Evolutionary conservation across 2,329 filamentous ascomycete species (phyloP), one percentile per base, ranked within the genome.

Genomic region (Fusarium fracticaudum): DNA sequence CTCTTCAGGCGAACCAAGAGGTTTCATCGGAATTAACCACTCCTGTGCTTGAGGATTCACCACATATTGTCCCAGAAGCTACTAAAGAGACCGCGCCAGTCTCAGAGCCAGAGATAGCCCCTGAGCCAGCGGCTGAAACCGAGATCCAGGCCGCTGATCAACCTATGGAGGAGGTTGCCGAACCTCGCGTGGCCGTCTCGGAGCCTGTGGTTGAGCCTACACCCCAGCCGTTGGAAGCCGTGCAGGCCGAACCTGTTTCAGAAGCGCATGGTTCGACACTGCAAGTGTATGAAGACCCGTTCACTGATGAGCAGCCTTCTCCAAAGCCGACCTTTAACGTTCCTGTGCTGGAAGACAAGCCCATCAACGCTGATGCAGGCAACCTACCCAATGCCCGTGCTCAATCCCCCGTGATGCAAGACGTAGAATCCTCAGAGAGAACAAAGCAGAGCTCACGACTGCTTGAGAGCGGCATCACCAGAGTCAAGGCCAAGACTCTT

Each of bases 401-500:
- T 11, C 75, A 79, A 38, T 59, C 69, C 22, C 65, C 73, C 8
- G 26, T 67, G n/a, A 65, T 65, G 8, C 78, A 78, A 47, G 74
- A 69, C 41, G 74, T 63, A 40, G 78, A 77, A 40, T 78, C 79
- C 7, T 78, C 79, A 31, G 90, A 91, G 15, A 90, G 89, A 76
- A 78, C 83, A 9, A 87, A 87, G 54, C 89, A 91, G 73, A 90
- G 87, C 76, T 83, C 84, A 13, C 89, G 91, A 50, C 85, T 95
- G 31, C 86, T 96, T 10, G 89, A 92, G 38, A 95, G 93, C 76
- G 93, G 92, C 57, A 93, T 95, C 74, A 86, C 90, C 59, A 92
- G 93, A 72, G 91, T 95, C 75, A 91, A 91, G 75, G 87, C 89
- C 37, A 90, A 90, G 76, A 90, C 90, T 2, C 88, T 96, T n/a